A percentile compares a stretch with the other conserved stretches of the same genome.
phyloP scores from a whole-genome alignment of 331 rosid genomes.

The Rhamnella rubrinervis region DNA sequence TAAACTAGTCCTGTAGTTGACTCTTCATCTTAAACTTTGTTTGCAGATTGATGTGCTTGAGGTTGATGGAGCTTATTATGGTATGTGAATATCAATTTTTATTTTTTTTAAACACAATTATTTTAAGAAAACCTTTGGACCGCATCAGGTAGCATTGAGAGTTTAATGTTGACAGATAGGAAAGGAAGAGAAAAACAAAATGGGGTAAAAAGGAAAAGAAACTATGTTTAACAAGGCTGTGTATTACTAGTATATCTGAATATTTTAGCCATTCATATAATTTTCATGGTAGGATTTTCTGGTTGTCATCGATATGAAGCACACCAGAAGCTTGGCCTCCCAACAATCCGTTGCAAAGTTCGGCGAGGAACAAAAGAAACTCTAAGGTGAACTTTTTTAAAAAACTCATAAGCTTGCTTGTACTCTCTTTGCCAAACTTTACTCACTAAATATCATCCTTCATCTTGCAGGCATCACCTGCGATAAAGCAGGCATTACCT shows the following conservation, averaged over 20 bases:
- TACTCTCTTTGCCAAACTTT: not conserved
- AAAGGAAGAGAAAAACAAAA: too few species aligned
- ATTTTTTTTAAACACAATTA: not conserved
- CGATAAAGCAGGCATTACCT: slow-evolving; percentile 32
- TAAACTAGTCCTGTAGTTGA: not conserved
- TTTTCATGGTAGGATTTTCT: slow-evolving; percentile 61
- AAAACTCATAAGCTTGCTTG: not conserved
- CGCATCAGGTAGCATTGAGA: not conserved
- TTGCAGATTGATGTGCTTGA: slow-evolving; percentile 95
- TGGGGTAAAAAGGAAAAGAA: not conserved
- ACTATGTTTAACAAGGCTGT: not conserved
- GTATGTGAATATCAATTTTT: slow-evolving; percentile 36
- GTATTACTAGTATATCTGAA: not conserved
- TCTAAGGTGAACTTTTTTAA: slow-evolving; percentile 44
- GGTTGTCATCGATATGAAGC: slow-evolving; percentile 97
- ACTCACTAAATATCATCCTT: not conserved
- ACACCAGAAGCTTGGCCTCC: slow-evolving; percentile 88
- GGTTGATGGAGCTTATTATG: slow-evolving; percentile 89
- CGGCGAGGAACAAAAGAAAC: slow-evolving; percentile 96
- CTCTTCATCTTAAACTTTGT: not conserved
- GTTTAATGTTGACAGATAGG: too few species aligned
- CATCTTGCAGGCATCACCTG: slow-evolving; percentile 79
- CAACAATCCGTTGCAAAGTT: slow-evolving; percentile 87
- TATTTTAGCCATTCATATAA: not conserved
- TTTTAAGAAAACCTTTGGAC: not conserved